Percentiles rank a stretch among this genome's conserved stretches.
Evolutionary conservation across 768 basidiomycete genomes (phyloP).

Genomic region (Lyophyllum semitale): DNA sequence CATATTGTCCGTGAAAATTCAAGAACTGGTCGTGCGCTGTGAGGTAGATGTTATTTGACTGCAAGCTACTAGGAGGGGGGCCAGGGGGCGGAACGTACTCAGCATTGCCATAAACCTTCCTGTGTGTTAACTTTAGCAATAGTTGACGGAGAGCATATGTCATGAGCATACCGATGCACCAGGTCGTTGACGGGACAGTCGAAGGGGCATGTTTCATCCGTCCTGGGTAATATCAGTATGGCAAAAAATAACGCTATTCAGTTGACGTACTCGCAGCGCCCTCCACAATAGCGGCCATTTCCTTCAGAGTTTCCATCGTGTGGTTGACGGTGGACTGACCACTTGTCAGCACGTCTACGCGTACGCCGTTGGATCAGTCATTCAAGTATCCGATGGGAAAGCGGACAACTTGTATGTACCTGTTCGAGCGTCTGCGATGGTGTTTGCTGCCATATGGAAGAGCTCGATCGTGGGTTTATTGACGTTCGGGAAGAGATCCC

Average conservation of each 20-base stretch:
- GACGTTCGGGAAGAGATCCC: constrained; percentile 12
- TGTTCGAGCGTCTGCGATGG: constrained; percentile 10
- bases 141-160: not conserved
- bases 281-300: constrained; percentile 14
- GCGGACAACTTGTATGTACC: not conserved
- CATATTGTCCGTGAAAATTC: constrained; percentile 45
- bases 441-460: constrained; percentile 1
- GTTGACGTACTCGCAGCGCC: constrained; percentile 3
- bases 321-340: not conserved
- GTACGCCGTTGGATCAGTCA: not conserved
- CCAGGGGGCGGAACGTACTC: not conserved
- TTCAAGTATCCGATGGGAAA: not conserved
- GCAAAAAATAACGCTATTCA: too few species aligned
- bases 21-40: constrained; percentile 28
- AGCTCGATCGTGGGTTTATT: not conserved
- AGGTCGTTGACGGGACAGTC: too few species aligned
- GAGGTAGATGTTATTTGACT: too few species aligned
- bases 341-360: constrained; percentile 8
- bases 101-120: constrained; percentile 17
- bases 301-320: constrained; percentile 1
- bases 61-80: not conserved
- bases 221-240: not conserved
- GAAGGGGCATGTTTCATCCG: not conserved
- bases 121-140: too few species aligned
- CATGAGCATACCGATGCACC: constrained; percentile 11